Evolutionary conservation across 2,329 filamentous ascomycete species (phyloP).

Genomic region (Calonectria crousiana): DNA sequence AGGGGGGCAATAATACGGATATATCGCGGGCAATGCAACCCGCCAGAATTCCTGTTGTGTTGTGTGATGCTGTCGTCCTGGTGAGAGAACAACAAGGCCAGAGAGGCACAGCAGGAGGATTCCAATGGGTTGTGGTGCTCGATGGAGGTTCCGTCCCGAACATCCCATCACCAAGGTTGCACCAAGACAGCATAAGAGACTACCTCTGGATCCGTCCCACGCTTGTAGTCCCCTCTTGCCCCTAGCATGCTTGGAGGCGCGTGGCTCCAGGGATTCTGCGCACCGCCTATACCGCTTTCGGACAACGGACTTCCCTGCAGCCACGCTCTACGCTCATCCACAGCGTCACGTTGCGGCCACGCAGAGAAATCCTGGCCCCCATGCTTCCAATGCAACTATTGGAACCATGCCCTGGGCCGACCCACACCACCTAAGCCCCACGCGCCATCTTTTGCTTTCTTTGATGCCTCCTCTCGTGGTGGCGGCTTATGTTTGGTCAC

Average conservation of each 20-base stretch:
- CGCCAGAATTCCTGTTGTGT: not conserved
- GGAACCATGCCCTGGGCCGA: conserved; percentile 24
- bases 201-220: conserved; percentile 23
- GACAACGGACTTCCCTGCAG: conserved; percentile 39
- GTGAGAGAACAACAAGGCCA: not conserved
- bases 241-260: conserved; percentile 46
- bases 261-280: conserved; percentile 53
- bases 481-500: conserved; percentile 2
- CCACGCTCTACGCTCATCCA: conserved; percentile 43
- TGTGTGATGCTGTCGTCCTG: not conserved
- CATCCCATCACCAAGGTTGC: conserved; percentile 17
- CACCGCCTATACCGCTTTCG: conserved; percentile 43
- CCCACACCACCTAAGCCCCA: conserved; percentile 39
- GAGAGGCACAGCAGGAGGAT: conserved; percentile 8
- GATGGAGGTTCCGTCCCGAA: conserved; percentile 11
- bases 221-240: conserved; percentile 11
- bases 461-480: conserved; percentile 14
- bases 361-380: conserved; percentile 39
- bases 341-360: conserved; percentile 48
- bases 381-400: conserved; percentile 35
- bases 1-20: not conserved
- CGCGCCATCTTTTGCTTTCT: conserved; percentile 26
- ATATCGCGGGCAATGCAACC: conserved; percentile 5
- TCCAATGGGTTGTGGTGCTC: conserved; percentile 8
- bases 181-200: conserved; percentile 21